A percentile compares a stretch with the other conserved stretches of the same genome.
These are phyloP conservation scores for Cucurbita argyrosperma DNA, from an alignment of 306 rosid species.

Conservation along the genomic window DNA sequence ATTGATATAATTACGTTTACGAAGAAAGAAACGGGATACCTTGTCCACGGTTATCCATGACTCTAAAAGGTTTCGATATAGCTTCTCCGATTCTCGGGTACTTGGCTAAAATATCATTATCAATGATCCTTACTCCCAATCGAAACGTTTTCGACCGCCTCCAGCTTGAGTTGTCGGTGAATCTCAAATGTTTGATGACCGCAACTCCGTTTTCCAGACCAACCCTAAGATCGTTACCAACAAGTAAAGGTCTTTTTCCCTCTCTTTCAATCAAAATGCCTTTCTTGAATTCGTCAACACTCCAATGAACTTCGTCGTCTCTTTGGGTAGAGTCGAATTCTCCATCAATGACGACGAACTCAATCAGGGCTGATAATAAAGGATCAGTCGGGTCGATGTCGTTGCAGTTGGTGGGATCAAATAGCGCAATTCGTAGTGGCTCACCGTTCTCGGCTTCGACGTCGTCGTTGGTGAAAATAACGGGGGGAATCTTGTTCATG, in stretches of 20 bases:
- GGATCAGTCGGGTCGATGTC: not conserved
- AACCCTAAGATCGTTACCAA: not conserved
- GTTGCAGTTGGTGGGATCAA: not conserved
- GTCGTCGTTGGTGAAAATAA: not conserved
- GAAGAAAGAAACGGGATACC: no score
- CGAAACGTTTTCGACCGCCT: not conserved
- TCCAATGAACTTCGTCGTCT: no score
- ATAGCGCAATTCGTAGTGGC: not conserved
- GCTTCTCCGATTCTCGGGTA: not conserved
- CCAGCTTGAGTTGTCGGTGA: not conserved
- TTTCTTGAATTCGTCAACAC: not conserved
- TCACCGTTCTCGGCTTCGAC: not conserved
- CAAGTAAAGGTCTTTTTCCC: not conserved
- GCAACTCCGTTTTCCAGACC: not conserved
- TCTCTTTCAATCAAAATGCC: not conserved
- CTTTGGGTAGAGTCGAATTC: not conserved
- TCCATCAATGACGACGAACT: not conserved
- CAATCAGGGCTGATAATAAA: not conserved
- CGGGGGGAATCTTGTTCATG: not conserved
- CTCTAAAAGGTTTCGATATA: not conserved
- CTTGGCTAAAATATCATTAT: not conserved
- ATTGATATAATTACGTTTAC: no score
- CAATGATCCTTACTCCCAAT: not conserved
- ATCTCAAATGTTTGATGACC: not conserved
- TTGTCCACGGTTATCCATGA: not conserved